Conservation (phyloP, 495 filamentous ascomycete species). For the Aspergillus homomorphus region DNA sequence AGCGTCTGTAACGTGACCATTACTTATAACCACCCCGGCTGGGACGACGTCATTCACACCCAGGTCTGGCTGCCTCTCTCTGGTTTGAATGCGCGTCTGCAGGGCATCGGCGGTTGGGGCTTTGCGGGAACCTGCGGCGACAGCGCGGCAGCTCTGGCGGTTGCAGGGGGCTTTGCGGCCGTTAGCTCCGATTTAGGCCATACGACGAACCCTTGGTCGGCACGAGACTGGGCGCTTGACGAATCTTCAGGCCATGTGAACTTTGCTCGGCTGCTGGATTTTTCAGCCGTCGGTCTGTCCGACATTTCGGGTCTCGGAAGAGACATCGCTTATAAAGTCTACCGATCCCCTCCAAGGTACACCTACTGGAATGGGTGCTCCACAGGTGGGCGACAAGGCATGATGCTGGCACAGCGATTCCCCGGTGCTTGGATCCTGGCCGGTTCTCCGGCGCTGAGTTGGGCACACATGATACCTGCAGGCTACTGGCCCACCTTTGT, state of each 20-base stretch:
- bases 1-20: background rate
- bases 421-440: constrained; percentile 54
- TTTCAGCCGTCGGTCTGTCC: constrained; percentile 37
- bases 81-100: background rate
- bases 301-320: constrained; percentile 24
- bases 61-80: background rate
- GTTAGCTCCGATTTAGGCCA: background rate
- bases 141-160: no score
- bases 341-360: constrained; percentile 20
- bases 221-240: constrained; percentile 33
- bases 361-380: constrained; percentile 50
- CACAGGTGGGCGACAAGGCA: constrained; percentile 45
- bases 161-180: background rate
- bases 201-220: background rate
- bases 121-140: background rate
- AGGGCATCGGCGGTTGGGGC: background rate
- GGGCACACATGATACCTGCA: constrained; percentile 29
- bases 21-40: background rate
- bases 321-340: constrained; percentile 12
- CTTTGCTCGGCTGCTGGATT: constrained; percentile 34
- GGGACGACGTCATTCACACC: background rate
- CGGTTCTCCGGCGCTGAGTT: constrained; percentile 44
- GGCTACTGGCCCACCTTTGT: constrained; percentile 21
- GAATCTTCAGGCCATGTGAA: constrained; percentile 38
- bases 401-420: constrained; percentile 40